A percentile compares a stretch with the other conserved stretches of the same genome.
These are phyloP conservation scores for Plasmodium gallinaceum DNA, from an alignment of 169 alveolate species.

Conservation along the genomic window DNA sequence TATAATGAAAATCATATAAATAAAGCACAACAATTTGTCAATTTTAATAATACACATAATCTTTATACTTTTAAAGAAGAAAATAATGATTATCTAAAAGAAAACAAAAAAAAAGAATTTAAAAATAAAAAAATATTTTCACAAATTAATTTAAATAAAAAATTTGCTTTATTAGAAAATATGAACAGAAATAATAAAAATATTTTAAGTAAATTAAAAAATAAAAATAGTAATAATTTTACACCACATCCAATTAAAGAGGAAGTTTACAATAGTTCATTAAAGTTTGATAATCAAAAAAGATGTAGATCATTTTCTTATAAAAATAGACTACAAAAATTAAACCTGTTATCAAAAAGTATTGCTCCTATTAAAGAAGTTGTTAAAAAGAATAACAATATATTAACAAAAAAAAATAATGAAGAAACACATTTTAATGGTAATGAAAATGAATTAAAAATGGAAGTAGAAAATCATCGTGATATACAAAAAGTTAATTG, in stretches of 20 bases:
- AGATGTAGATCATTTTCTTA: slow-evolving; percentile 45
- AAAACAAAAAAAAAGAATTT: too few species aligned
- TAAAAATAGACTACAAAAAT: slow-evolving; percentile 28
- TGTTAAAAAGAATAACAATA: neutral
- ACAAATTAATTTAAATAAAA: too few species aligned
- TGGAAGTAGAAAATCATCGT: neutral
- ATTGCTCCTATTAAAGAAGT: slow-evolving; percentile 11
- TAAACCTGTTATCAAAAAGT: slow-evolving; percentile 26
- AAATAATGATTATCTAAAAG: too few species aligned
- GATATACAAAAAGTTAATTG: neutral
- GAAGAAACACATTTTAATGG: neutral
- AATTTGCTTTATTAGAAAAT: too few species aligned
- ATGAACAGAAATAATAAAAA: too few species aligned
- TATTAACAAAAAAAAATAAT: neutral
- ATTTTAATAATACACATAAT: too few species aligned
- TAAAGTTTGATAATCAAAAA: neutral
- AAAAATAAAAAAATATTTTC: too few species aligned
- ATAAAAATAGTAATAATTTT: neutral
- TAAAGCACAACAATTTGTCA: too few species aligned
- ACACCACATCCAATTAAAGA: neutral
- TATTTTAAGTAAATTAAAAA: too few species aligned
- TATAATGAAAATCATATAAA: too few species aligned
- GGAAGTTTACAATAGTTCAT: neutral
- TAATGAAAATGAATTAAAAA: neutral
- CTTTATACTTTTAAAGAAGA: too few species aligned